These are phyloP conservation scores for Medicago ruthenica DNA, from an alignment of 306 rosid species.

Conservation along the genomic window DNA sequence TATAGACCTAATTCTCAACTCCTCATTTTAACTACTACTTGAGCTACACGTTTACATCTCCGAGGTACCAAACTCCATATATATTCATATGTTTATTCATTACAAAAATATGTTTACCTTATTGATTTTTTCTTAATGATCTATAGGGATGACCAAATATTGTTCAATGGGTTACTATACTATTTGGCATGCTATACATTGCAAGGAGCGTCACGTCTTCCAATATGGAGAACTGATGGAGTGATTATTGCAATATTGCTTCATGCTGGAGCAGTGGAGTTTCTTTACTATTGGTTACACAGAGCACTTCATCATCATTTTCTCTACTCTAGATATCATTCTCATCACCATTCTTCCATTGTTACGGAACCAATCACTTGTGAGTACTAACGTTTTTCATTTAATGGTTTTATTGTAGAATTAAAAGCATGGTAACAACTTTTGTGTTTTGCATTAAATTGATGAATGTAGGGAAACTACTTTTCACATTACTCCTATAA, in stretches of 20 bases:
- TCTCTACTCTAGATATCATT: slow-evolving; percentile 75
- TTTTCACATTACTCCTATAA: neutral
- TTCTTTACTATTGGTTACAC: slow-evolving; percentile 77
- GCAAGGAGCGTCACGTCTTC: slow-evolving; percentile 40
- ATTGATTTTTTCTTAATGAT: no score
- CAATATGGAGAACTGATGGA: slow-evolving; percentile 64
- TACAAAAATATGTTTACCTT: neutral
- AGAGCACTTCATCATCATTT: slow-evolving; percentile 81
- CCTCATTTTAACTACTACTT: no score
- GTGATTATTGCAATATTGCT: slow-evolving; percentile 44
- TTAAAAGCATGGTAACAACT: slow-evolving; percentile 26
- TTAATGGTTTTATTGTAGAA: neutral
- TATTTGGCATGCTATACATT: slow-evolving; percentile 39
- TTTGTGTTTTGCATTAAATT: neutral
- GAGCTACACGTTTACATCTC: no score
- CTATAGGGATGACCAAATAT: slow-evolving; percentile 75
- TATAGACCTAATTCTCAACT: no score
- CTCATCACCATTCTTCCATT: slow-evolving; percentile 59
- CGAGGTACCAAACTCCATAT: no score
- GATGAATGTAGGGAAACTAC: neutral
- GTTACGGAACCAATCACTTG: slow-evolving; percentile 57
- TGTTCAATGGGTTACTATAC: slow-evolving; percentile 54
- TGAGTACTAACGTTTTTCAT: slow-evolving; percentile 26
- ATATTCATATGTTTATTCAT: neutral
- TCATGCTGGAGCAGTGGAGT: slow-evolving; percentile 75